Evolutionary conservation across 164 flowering plant species (phyloP).

Genomic region (Vitis rupestris): DNA sequence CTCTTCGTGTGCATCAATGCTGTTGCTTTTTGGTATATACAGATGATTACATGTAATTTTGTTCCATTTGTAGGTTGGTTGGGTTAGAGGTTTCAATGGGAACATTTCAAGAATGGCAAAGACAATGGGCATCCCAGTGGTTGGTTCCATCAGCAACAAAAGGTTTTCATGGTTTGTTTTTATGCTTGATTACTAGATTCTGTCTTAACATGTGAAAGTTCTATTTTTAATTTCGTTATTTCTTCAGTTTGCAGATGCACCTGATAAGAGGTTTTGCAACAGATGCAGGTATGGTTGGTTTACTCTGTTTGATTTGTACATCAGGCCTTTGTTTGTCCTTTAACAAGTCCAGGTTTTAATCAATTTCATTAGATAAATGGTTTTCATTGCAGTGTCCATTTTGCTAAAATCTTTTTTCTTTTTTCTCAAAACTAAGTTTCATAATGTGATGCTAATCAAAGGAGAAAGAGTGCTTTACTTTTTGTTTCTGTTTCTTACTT

Average conservation of each 20-base stretch:
- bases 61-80: neutral
- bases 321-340: neutral
- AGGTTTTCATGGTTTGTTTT: conserved; percentile 23
- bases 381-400: too few relatives aligned
- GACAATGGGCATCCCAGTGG: conserved; percentile 14
- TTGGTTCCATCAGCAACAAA: conserved; percentile 13
- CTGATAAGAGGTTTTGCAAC: conserved; percentile 47
- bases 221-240: conserved; percentile 2
- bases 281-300: conserved; percentile 43
- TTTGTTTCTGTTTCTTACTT: too few relatives aligned
- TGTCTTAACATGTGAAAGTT: neutral
- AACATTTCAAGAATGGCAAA: conserved; percentile 20
- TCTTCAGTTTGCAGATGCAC: conserved; percentile 32
- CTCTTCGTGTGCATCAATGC: too few relatives aligned
- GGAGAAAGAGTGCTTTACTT: too few relatives aligned
- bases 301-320: neutral
- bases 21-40: conserved; percentile 11
- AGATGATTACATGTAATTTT: conserved; percentile 1
- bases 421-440: too few relatives aligned
- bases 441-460: too few relatives aligned
- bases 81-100: conserved; percentile 10
- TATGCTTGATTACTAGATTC: too few relatives aligned
- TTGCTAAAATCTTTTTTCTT: too few relatives aligned
- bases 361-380: too few relatives aligned
- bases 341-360: too few relatives aligned